Conservation (phyloP, 345 rosid species). For the Populus davidiana region DNA sequence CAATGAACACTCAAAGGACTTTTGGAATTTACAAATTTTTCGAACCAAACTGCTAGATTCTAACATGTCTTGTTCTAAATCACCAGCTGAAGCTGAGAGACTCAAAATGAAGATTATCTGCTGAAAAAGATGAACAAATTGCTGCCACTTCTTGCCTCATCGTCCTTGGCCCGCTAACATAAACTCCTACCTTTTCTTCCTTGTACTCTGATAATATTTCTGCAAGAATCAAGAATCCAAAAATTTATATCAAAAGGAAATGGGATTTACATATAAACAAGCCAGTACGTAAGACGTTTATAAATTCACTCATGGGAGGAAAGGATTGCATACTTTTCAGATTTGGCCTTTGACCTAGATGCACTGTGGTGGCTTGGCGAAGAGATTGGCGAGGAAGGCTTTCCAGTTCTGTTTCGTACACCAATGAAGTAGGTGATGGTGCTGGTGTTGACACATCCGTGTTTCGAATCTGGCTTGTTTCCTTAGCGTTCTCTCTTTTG, state of each 20-base stretch:
- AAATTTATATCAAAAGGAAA: not conserved
- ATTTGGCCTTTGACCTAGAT: conserved; percentile 62
- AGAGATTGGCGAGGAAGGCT: conserved; percentile 57
- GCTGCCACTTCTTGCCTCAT: conserved; percentile 24
- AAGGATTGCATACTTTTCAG: conserved; percentile 53
- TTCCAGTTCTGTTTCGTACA: conserved; percentile 43
- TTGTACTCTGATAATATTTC: conserved; percentile 11
- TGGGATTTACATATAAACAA: not conserved
- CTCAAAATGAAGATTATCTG: conserved; percentile 18
- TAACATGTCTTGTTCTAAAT: not conserved
- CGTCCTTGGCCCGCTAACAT: conserved; percentile 17
- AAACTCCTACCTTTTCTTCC: conserved; percentile 17
- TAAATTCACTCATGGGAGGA: not conserved
- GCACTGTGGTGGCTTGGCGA: conserved; percentile 42
- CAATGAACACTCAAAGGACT: not conserved
- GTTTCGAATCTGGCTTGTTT: conserved; percentile 16
- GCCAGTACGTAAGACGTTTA: not conserved
- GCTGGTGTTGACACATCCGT: conserved; percentile 10
- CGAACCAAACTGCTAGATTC: not conserved
- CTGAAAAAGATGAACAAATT: conserved; percentile 16
- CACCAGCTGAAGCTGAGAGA: conserved; percentile 32
- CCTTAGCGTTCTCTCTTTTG: conserved; percentile 6
- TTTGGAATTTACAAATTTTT: not conserved
- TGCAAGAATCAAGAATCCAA: not conserved
- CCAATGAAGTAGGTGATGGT: not conserved